A percentile compares a stretch with the other conserved stretches of the same genome.
phyloP scores from a whole-genome alignment of 2,329 filamentous ascomycete genomes.

The Rhynchosporium agropyri region DNA sequence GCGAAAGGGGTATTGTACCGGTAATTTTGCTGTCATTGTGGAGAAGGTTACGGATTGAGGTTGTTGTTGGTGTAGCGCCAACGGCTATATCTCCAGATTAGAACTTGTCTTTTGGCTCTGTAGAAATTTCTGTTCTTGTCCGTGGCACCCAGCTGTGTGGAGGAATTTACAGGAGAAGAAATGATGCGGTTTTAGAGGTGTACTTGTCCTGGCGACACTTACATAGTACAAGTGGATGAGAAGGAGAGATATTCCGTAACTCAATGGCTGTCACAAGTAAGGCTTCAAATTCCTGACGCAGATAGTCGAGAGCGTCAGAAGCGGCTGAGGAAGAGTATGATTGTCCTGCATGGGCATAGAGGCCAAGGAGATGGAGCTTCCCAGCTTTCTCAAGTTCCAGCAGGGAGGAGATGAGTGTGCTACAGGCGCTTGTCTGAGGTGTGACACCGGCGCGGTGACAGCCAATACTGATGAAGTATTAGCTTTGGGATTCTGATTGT shows the following conservation, averaged over 20 bases:
- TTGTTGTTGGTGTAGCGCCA: slow-evolving; percentile 76
- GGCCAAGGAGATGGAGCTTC: slow-evolving; percentile 55
- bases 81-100: slow-evolving; percentile 47
- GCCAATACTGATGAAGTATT: slow-evolving; percentile 58
- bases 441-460: slow-evolving; percentile 70
- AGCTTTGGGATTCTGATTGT: not conserved
- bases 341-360: slow-evolving; percentile 75
- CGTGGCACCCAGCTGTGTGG: too few relatives aligned
- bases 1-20: slow-evolving; percentile 30
- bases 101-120: not conserved
- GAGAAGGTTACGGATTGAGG: slow-evolving; percentile 63
- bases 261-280: slow-evolving; percentile 51
- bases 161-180: too few relatives aligned
- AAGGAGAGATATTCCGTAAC: slow-evolving; percentile 34
- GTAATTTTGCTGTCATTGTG: slow-evolving; percentile 5
- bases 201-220: not conserved
- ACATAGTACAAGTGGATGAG: slow-evolving; percentile 44
- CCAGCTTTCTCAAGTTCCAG: slow-evolving; percentile 49
- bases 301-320: slow-evolving; percentile 58
- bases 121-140: too few relatives aligned
- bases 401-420: slow-evolving; percentile 50
- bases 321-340: slow-evolving; percentile 63
- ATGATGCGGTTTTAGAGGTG: too few relatives aligned
- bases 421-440: slow-evolving; percentile 51
- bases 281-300: slow-evolving; percentile 62